phyloP scores from a whole-genome alignment of 2,329 filamentous ascomycete species.

The Calonectria hongkongensis region DNA sequence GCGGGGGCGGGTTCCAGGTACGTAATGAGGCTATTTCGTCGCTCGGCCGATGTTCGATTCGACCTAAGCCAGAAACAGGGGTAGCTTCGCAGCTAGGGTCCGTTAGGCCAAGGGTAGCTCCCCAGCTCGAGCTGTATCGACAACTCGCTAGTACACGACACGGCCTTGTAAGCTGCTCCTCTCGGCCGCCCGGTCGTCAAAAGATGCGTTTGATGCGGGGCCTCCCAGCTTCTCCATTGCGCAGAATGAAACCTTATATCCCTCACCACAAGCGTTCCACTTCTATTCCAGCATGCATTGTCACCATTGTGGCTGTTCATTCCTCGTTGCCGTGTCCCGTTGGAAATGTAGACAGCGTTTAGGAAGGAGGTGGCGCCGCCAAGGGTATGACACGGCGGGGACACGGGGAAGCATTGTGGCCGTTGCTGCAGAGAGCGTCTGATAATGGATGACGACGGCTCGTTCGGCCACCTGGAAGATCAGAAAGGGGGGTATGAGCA shows the following conservation, averaged over 20 bases:
- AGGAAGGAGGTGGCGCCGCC: slow-evolving; percentile 24
- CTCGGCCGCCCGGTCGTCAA: slow-evolving; percentile 12
- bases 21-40: slow-evolving; percentile 48
- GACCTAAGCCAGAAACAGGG: slow-evolving; percentile 30
- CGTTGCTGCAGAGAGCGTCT: slow-evolving; percentile 34
- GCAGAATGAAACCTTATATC: slow-evolving; percentile 27
- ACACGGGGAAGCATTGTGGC: neutral
- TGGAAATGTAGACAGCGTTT: neutral
- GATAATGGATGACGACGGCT: slow-evolving; percentile 25
- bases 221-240: slow-evolving; percentile 16
- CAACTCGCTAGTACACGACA: slow-evolving; percentile 22
- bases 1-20: slow-evolving; percentile 39
- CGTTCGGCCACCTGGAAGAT: slow-evolving; percentile 44
- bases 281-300: neutral
- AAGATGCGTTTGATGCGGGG: slow-evolving; percentile 31
- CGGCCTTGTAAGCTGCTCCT: slow-evolving; percentile 26
- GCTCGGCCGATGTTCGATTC: slow-evolving; percentile 39
- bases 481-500: slow-evolving; percentile 33
- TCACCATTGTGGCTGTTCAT: slow-evolving; percentile 4
- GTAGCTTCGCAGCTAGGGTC: slow-evolving; percentile 35
- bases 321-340: slow-evolving; percentile 9
- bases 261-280: slow-evolving; percentile 10
- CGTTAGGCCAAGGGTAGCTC: slow-evolving; percentile 34
- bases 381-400: slow-evolving; percentile 9
- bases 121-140: slow-evolving; percentile 29